These are phyloP conservation scores for Phytophthora crassamura DNA, from an alignment of 352 stramenopile genomes.

Conservation along the genomic window DNA sequence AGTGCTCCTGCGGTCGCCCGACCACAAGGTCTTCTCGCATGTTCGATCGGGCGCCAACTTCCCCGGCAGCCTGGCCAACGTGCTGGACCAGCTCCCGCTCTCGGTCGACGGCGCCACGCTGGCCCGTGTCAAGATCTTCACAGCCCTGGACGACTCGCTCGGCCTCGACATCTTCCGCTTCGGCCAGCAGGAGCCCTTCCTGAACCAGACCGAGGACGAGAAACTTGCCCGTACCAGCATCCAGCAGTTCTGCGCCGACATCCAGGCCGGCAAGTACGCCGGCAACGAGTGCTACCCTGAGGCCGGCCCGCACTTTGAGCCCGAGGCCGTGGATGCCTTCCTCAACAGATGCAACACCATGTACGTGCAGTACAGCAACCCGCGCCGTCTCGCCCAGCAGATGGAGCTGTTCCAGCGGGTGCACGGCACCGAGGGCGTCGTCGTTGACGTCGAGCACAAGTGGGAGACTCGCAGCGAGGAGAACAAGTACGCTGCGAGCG, in stretches of 20 bases:
- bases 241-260: constrained; percentile 73
- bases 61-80: constrained; percentile 69
- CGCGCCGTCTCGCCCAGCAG: constrained; percentile 71
- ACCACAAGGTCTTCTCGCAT: constrained; percentile 84
- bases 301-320: constrained; percentile 64
- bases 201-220: constrained; percentile 62
- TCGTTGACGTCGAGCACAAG: constrained; percentile 82
- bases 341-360: constrained; percentile 78
- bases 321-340: constrained; percentile 68
- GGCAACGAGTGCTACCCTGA: constrained; percentile 59
- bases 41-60: constrained; percentile 84
- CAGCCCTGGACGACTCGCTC: constrained; percentile 83
- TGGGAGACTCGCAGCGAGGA: constrained; percentile 84
- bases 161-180: constrained; percentile 90
- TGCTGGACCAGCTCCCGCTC: constrained; percentile 73
- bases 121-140: constrained; percentile 92
- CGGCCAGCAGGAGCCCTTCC: constrained; percentile 77
- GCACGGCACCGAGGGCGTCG: constrained; percentile 76
- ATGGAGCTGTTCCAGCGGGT: constrained; percentile 75
- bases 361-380: constrained; percentile 86
- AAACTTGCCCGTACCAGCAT: constrained; percentile 60
- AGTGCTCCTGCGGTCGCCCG: constrained; percentile 74
- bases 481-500: constrained; percentile 73
- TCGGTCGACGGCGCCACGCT: constrained; percentile 70
- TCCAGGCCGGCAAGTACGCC: constrained; percentile 79